Evolutionary conservation across 495 filamentous ascomycete genomes (phyloP).

Genomic region (Elaphomyces granulatus): DNA sequence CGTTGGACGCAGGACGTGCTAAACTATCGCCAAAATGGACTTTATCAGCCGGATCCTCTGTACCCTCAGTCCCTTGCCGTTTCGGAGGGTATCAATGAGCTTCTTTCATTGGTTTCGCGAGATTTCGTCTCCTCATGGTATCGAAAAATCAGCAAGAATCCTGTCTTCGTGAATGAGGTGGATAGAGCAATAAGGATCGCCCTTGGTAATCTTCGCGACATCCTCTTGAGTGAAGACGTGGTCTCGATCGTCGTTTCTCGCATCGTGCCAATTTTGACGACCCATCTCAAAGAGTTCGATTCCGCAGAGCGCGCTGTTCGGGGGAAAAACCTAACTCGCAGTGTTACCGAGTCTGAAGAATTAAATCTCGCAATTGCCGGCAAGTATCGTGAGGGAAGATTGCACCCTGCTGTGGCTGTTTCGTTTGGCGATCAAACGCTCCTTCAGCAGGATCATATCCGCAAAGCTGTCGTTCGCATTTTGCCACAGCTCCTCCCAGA

Average conservation of each 20-base stretch:
- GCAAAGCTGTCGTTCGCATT: constrained; percentile 51
- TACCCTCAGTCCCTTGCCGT: constrained; percentile 67
- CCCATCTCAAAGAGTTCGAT: constrained; percentile 80
- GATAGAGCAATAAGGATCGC: constrained; percentile 65
- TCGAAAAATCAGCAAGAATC: constrained; percentile 64
- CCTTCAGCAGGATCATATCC: constrained; percentile 75
- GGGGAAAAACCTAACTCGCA: constrained; percentile 71
- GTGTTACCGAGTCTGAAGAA: constrained; percentile 92
- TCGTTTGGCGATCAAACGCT: constrained; percentile 67
- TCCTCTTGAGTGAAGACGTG: constrained; percentile 57
- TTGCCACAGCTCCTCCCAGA: constrained; percentile 64
- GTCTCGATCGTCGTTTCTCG: constrained; percentile 66
- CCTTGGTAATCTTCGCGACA: constrained; percentile 52
- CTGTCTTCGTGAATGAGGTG: constrained; percentile 68
- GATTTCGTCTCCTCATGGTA: constrained; percentile 92
- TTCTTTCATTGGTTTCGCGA: constrained; percentile 61
- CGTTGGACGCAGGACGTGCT: constrained; percentile 56
- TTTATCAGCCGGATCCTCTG: constrained; percentile 43
- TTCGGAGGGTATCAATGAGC: constrained; percentile 64
- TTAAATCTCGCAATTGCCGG: constrained; percentile 84
- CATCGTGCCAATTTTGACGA: constrained; percentile 79
- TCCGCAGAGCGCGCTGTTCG: constrained; percentile 78
- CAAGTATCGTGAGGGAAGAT: constrained; percentile 77
- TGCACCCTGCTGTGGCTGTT: constrained; percentile 80
- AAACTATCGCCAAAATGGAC: constrained; percentile 36